Percentiles rank a stretch among this genome's conserved stretches.
phyloP scores from a whole-genome alignment of 108 stramenopile genomes.

The Cyclotella distinguenda region DNA sequence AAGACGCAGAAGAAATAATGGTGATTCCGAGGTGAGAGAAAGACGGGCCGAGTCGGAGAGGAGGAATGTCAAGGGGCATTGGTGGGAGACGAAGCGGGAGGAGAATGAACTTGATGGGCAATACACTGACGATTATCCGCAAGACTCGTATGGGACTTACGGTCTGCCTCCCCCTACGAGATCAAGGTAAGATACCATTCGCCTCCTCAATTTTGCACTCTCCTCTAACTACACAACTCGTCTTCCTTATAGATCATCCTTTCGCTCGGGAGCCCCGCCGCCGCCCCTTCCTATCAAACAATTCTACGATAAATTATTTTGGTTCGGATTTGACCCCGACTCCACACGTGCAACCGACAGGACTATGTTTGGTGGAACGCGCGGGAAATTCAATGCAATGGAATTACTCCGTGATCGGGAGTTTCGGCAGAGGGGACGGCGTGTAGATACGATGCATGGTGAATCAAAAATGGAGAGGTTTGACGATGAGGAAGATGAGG shows the following conservation, averaged over 20 bases:
- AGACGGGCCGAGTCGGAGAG: slow-evolving; percentile 3
- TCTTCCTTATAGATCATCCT: slow-evolving; percentile 34
- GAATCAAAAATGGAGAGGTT: slow-evolving; percentile 14
- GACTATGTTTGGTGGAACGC: slow-evolving; percentile 82
- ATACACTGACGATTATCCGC: slow-evolving; percentile 14
- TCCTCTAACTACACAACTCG: not conserved
- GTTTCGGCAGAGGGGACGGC: slow-evolving; percentile 17
- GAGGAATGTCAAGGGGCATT: slow-evolving; percentile 15
- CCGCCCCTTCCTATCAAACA: slow-evolving; percentile 56
- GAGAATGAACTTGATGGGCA: slow-evolving; percentile 26
- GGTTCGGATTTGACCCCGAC: slow-evolving; percentile 55
- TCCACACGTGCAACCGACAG: slow-evolving; percentile 55
- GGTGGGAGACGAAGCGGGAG: slow-evolving; percentile 36
- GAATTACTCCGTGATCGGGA: slow-evolving; percentile 49
- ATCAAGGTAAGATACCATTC: slow-evolving; percentile 22
- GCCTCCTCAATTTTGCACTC: not conserved
- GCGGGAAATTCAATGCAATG: slow-evolving; percentile 81
- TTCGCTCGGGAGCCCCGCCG: slow-evolving; percentile 59
- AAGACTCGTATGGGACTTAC: slow-evolving; percentile 20
- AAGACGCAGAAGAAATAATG: not conserved
- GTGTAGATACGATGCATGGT: not conserved
- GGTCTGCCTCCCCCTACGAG: slow-evolving; percentile 61
- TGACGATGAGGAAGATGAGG: slow-evolving; percentile 24
- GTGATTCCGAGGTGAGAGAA: not conserved
- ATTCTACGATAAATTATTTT: slow-evolving; percentile 81